Conservation (phyloP, 1,284 basidiomycete genomes). For the Ceratobasidium sp. region DNA sequence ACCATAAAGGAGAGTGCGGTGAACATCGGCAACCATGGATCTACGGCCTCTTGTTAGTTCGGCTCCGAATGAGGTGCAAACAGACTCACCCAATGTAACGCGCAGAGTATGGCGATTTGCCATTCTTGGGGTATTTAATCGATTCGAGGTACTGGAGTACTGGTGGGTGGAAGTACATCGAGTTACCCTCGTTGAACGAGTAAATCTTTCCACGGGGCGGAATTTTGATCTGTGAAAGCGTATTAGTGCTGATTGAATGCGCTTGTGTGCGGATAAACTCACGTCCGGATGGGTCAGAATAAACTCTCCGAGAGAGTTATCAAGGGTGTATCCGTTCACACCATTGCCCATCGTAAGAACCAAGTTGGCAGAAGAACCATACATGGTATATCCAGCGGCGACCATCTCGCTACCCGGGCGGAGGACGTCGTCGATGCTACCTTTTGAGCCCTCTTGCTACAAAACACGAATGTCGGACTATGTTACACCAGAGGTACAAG, state of each 20-base stretch:
- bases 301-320: slow-evolving; percentile 95
- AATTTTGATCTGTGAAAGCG: slow-evolving; percentile 75
- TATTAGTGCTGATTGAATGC: background rate
- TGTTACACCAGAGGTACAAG: slow-evolving; percentile 26
- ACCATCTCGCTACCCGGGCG: slow-evolving; percentile 97
- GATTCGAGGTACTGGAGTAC: slow-evolving; percentile 89
- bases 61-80: background rate
- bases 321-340: slow-evolving; percentile 98
- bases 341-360: slow-evolving; percentile 95
- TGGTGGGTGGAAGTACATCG: slow-evolving; percentile 90
- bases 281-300: slow-evolving; percentile 98
- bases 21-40: slow-evolving; percentile 98
- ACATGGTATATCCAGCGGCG: slow-evolving; percentile 97
- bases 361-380: slow-evolving; percentile 97
- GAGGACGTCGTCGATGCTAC: slow-evolving; percentile 85
- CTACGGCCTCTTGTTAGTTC: background rate
- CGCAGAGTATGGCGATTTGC: slow-evolving; percentile 85
- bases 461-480: slow-evolving; percentile 26
- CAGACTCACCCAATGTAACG: slow-evolving; percentile 83
- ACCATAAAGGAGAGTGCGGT: slow-evolving; percentile 95
- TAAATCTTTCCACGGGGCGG: slow-evolving; percentile 98
- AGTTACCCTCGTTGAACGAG: slow-evolving; percentile 99
- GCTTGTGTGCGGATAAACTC: slow-evolving; percentile 45
- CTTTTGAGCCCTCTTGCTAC: slow-evolving; percentile 77
- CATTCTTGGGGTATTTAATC: slow-evolving; percentile 86